Evolutionary conservation across 352 stramenopile species (phyloP), one percentile per base, ranked within the genome.

Genomic region (Globisporangium solare): DNA sequence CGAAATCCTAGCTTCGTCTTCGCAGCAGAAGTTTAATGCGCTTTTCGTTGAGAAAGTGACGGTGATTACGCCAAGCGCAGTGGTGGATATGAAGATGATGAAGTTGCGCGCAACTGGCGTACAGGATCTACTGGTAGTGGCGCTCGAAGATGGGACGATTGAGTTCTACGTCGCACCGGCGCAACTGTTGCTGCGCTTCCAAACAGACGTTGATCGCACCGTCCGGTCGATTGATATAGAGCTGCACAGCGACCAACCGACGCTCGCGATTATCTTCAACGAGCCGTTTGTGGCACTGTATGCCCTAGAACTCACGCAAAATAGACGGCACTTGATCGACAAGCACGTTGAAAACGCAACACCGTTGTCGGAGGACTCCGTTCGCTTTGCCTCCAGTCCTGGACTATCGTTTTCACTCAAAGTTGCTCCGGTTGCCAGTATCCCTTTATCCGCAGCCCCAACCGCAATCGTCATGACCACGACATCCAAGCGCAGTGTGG

Each of bases 11-110:
- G 39, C 1, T n/a, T 31, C 6, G 13, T 49, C 27, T 7, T 17
- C 10, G 3, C 43, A 53, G 20, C 58, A 27, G 3, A 13, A 18
- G 7, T 89, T 87, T 48, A 67, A 80, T 1, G 56, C 58, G n/a
- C 67, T 66, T 31, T 87, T 86, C 54, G 63, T 89, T 0, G 67
- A 83, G 27, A 54, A 53, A 42, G 59, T 50, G 0, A 27, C 47
- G 8, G 47, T 74, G 4, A 6, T 35, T 0, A 37, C 64, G 14
- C 24, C 49, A 3, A 47, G 56, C 2, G 27, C 51, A 3, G 57
- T 84, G 11, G 70, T 63, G 0, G 74, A 74, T 21, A 56, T 89
- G 40, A 71, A 74, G 40, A 75, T 89, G 54, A 61, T 60, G 47
- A 79, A 76, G 22, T 27, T 83, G 6, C 62, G 54, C 2, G 18